Base-by-base conservation (phyloP, 805 yeast species). In the Saturnispora ahearnii region DNA sequence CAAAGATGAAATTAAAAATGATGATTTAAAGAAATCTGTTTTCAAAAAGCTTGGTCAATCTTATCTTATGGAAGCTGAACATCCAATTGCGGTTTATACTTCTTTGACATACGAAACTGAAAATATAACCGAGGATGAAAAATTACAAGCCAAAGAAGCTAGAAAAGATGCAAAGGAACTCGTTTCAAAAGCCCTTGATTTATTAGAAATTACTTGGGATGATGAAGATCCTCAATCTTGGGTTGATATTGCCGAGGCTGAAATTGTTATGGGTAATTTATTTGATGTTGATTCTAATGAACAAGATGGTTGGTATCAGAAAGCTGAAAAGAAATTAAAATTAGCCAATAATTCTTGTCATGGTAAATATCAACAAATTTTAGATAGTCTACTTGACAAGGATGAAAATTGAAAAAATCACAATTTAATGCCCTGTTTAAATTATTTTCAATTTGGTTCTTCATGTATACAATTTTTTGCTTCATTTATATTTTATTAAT, bases 231-330 rank as follows among this genome's bases (percentile, higher is more conserved):
- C 95, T 0, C 83, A 82, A 51, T 73, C 84, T 5, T 84, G 91
- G 87, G 95, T 82, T 11, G 77, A 79, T 59, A 74, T 85, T 43
- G 96, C 96, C 1, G 98, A 91, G 64, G 90, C 95, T 1, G 71
- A 79, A 59, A 87, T 91, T 33, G 78, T 84, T 13, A 68, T 86
- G 56, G 96, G 90, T 13, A 90, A 89, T 58, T 62, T 89, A 46
- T 72, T 75, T 53, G 86, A 82, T 8, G 68, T 77, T 26, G 88
- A 83, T 28, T 73, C 83, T 46, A 67, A 69, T 32, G 84, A 82
- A 41, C 96, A 88, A 67, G 86, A 83, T 52, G 58, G 71, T 5
- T 68, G 76, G 46, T 90, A 90, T 63, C 64, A 66, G 15, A 71
- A 75, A 50, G 98, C 97, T 0, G 90, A 87, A 59, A 67, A 70